Percentiles rank a stretch among this genome's conserved stretches.
phyloP scores from a whole-genome alignment of 2,329 filamentous ascomycete species.

The Myriosclerotinia scirpicola region DNA sequence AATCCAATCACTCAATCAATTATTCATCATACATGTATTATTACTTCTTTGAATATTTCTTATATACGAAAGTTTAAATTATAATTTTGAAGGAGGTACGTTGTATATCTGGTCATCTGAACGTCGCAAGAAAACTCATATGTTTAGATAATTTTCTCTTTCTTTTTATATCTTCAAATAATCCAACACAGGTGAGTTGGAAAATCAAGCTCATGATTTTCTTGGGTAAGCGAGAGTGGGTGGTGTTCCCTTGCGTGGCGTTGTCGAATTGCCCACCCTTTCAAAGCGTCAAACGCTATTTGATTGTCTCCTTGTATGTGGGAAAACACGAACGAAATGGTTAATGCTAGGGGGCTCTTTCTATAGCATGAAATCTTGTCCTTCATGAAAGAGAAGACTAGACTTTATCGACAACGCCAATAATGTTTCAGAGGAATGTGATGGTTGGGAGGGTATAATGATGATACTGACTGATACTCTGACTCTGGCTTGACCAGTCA shows the following conservation, averaged over 20 bases:
- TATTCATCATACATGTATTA: too few species aligned
- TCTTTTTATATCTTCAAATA: conserved; percentile 12
- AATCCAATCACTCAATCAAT: not conserved
- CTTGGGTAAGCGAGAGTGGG: conserved; percentile 9
- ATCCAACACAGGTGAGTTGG: not conserved
- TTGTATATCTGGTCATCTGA: not conserved
- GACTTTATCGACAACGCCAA: not conserved
- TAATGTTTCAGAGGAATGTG: not conserved
- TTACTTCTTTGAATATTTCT: not conserved
- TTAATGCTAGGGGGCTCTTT: not conserved
- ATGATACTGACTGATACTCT: not conserved
- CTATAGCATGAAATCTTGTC: not conserved
- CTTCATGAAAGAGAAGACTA: not conserved
- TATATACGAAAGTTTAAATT: not conserved
- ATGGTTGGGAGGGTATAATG: not conserved
- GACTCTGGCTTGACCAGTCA: not conserved
- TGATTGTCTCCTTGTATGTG: not conserved
- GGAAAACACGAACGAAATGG: not conserved
- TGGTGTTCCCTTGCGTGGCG: conserved; percentile 3
- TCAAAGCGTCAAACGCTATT: not conserved
- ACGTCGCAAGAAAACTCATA: not conserved
- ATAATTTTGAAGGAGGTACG: not conserved
- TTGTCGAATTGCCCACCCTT: not conserved
- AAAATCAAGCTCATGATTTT: not conserved
- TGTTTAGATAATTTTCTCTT: not conserved